Base-by-base conservation (phyloP, 192 early-diverging fungal genomes). In the Coemansia sp. region DNA sequence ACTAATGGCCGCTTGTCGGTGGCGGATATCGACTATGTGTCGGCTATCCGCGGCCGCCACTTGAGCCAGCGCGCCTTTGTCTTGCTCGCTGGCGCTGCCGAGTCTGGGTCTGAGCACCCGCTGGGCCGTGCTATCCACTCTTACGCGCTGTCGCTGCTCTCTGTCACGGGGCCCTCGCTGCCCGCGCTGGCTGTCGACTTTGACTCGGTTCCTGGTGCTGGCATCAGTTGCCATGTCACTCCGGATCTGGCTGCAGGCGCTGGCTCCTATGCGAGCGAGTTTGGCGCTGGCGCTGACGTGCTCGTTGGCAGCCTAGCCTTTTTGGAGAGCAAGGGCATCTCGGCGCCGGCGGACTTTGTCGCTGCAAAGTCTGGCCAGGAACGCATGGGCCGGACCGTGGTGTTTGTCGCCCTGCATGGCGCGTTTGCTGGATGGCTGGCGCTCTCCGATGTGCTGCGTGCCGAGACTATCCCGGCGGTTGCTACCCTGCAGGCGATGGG, bases 91-190 rank as follows among this genome's bases (percentile, higher is more conserved):
- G 94, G 90, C 6, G 85, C 89, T 0, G 93, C 92, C 10, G 97
- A 99, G 75, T 74, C 83, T 11, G 78, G 76, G 18, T 93, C 91
- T 35, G 97, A 99, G 81, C 97, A 99, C 74, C 93, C 95, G 18
- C 75, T 99, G 11, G 96, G 92, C n/a, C 67, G 85, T n/a, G 89
- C 90, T 16, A 81, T 96, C 39, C 87, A 78, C 5, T 68, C 87
- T 15, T 73, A 91, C 59, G 89, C 80, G 4, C 84, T 89, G 59
- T 59, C 69, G 12, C 18, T 80, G 34, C 71, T 90, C 2, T 12
- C 22, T 27, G 50, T 12, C 50, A 11, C 50, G 8, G 58, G 86
- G 5, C 7, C 76, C 0, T 68, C 74, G 64, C 71, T 70, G 49
- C 69, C 70, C 16, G 88, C 85, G 1, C n/a, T 61, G 2, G 76